Evolutionary conservation across 306 rosid genomes (phyloP).

Genomic region (Inga oerstediana): DNA sequence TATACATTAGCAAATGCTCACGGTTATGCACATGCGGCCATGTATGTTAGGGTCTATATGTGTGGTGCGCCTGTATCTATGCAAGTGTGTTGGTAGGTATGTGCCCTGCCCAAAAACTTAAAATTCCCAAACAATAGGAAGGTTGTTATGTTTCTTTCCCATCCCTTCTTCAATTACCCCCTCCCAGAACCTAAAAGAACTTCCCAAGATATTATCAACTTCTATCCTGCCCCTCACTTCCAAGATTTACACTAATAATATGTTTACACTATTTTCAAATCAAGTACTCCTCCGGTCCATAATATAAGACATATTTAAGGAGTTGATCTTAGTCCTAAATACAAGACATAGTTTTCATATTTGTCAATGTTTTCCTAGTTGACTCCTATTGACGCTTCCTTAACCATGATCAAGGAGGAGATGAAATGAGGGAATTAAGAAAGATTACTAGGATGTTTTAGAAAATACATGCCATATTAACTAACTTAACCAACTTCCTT

Average conservation of each 20-base stretch:
- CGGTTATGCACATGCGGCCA: neutral
- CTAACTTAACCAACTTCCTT: no score
- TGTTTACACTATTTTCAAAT: slow-evolving; percentile 17
- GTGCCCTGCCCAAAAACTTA: no score
- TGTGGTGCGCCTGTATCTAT: neutral
- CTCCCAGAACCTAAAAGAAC: neutral
- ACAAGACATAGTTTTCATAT: no score
- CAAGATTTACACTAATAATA: slow-evolving; percentile 6
- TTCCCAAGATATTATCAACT: neutral
- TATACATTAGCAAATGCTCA: neutral
- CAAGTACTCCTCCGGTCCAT: neutral
- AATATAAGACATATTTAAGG: no score
- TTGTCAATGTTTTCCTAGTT: no score
- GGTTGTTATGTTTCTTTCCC: neutral
- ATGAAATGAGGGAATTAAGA: no score
- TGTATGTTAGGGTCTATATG: neutral
- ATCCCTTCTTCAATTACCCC: neutral
- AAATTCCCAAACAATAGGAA: neutral
- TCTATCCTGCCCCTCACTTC: neutral
- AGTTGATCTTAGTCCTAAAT: no score
- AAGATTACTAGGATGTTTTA: no score
- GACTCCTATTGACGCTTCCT: no score
- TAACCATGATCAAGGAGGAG: no score
- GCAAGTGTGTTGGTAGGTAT: neutral
- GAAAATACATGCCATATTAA: no score